Percentiles rank a stretch among this genome's conserved stretches.
Evolutionary conservation across 1,284 basidiomycete species (phyloP).

Genomic region (Puccinia polysora): DNA sequence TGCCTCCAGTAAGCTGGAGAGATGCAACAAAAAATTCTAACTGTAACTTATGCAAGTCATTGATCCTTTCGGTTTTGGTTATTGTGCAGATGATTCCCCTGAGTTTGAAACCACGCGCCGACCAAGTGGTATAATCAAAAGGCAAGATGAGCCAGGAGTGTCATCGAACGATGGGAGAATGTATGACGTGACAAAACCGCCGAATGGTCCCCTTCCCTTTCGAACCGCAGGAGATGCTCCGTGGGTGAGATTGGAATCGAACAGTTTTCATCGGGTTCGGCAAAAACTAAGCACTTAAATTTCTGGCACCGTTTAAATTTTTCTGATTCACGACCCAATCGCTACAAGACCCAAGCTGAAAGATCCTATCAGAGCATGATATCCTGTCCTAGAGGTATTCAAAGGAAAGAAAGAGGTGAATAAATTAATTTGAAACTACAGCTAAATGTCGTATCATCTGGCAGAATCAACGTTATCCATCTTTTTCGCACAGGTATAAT

Average conservation of each 20-base stretch:
- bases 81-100: no score
- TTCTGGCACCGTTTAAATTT: neutral
- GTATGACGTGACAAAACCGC: neutral
- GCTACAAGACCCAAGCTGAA: neutral
- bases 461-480: no score
- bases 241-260: neutral
- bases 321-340: neutral
- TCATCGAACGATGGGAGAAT: neutral
- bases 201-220: slow-evolving; percentile 5
- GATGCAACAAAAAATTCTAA: no score
- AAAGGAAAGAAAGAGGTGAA: no score
- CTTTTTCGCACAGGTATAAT: neutral
- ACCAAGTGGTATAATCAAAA: no score
- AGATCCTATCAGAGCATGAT: neutral
- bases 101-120: no score
- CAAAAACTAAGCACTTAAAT: neutral
- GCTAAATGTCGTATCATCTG: no score
- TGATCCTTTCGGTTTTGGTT: no score
- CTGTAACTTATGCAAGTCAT: no score
- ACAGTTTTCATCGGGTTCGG: neutral
- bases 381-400: neutral
- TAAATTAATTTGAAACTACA: neutral
- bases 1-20: no score
- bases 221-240: slow-evolving; percentile 6
- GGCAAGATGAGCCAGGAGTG: no score